phyloP scores from a whole-genome alignment of 2,329 filamentous ascomycete species.

The Verticillium dahliae region DNA sequence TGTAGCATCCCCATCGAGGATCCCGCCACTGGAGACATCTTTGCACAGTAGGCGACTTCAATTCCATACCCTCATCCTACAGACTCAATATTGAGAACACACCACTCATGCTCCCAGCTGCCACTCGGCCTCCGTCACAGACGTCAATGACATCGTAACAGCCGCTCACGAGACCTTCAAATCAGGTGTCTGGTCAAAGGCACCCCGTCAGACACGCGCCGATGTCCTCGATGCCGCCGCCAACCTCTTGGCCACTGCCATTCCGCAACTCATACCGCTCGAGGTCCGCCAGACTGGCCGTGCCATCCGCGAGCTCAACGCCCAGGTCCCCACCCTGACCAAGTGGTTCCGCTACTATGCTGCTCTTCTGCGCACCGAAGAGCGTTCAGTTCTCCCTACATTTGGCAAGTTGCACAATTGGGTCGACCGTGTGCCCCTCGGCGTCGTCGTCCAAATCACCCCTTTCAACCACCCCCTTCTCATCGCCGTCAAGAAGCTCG shows the following conservation, averaged over 20 bases:
- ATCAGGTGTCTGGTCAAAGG: constrained; percentile 49
- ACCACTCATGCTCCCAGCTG: constrained; percentile 25
- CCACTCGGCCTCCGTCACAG: constrained; percentile 36
- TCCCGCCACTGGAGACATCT: constrained; percentile 44
- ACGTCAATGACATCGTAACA: constrained; percentile 34
- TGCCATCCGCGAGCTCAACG: constrained; percentile 62
- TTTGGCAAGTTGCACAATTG: constrained; percentile 53
- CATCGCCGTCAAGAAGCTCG: constrained; percentile 54
- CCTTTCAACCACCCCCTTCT: constrained; percentile 54
- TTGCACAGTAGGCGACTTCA: constrained; percentile 34
- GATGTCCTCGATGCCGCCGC: constrained; percentile 57
- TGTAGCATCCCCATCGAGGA: constrained; percentile 45
- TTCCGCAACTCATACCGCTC: constrained; percentile 52
- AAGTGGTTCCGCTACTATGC: constrained; percentile 71
- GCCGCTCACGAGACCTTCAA: constrained; percentile 39
- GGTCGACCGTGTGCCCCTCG: constrained; percentile 46
- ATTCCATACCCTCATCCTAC: not conserved
- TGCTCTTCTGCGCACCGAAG: constrained; percentile 58
- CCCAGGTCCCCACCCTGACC: constrained; percentile 58
- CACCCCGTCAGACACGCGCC: constrained; percentile 50
- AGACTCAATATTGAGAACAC: not conserved
- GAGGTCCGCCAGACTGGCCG: constrained; percentile 65
- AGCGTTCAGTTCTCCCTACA: constrained; percentile 60
- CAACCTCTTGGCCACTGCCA: constrained; percentile 39
- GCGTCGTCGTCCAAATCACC: constrained; percentile 50